Conservation (phyloP, 192 early-diverging fungal species). For the Physocladia obscura region DNA sequence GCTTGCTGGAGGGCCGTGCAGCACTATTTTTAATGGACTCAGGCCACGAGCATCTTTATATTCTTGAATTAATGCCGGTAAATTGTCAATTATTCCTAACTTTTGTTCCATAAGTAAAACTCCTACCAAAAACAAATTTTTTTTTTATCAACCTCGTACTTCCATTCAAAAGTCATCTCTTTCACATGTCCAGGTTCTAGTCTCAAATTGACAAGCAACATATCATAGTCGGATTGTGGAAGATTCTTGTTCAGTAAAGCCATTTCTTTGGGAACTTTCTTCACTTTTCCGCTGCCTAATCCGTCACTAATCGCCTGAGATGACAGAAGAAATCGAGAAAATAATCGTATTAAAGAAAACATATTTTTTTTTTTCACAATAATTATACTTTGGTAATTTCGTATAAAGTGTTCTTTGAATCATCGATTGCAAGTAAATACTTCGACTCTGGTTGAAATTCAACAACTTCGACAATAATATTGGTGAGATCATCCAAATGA, state of each 20-base stretch:
- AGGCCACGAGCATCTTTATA: slow-evolving; percentile 63
- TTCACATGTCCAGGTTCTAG: slow-evolving; percentile 60
- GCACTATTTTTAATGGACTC: slow-evolving; percentile 48
- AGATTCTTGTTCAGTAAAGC: slow-evolving; percentile 52
- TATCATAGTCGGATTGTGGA: slow-evolving; percentile 56
- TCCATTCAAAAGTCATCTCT: slow-evolving; percentile 61
- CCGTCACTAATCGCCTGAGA: slow-evolving; percentile 52
- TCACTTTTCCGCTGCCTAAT: slow-evolving; percentile 54
- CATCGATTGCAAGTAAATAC: slow-evolving; percentile 63
- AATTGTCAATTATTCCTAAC: slow-evolving; percentile 57
- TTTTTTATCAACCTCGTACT: slow-evolving; percentile 49
- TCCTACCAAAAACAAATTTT: background rate
- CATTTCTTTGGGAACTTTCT: slow-evolving; percentile 51
- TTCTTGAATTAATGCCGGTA: slow-evolving; percentile 52
- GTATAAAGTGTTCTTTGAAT: slow-evolving; percentile 48
- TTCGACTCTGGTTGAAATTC: slow-evolving; percentile 52
- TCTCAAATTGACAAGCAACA: slow-evolving; percentile 53
- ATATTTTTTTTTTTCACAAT: background rate
- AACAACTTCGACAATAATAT: slow-evolving; percentile 56
- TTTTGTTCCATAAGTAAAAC: background rate
- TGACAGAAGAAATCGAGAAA: background rate
- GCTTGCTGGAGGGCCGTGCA: slow-evolving; percentile 61
- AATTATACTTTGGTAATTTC: slow-evolving; percentile 54
- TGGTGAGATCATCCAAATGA: slow-evolving; percentile 57
- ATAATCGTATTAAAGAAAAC: background rate